These are phyloP conservation scores for Rutstroemia sp. DNA, from an alignment of 2,329 filamentous ascomycete species.

Conservation along the genomic window DNA sequence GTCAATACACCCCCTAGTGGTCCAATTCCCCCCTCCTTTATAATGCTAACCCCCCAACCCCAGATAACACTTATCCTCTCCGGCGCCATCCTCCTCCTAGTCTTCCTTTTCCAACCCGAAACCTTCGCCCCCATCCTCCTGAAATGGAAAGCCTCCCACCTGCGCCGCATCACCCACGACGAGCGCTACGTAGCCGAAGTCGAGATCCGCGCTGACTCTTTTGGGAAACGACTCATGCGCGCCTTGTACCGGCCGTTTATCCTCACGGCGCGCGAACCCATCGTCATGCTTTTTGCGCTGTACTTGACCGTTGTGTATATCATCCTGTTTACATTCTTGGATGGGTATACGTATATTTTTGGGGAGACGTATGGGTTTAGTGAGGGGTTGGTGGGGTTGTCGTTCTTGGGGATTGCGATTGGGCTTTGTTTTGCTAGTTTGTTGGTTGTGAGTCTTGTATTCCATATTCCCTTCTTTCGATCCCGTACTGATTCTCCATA, in stretches of 20 bases:
- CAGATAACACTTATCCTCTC: slow-evolving; percentile 42
- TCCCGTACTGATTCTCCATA: slow-evolving; percentile 17
- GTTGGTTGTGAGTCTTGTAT: background rate
- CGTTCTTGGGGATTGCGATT: slow-evolving; percentile 58
- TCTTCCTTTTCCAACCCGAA: slow-evolving; percentile 46
- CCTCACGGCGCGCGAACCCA: slow-evolving; percentile 57
- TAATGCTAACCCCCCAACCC: too few relatives aligned
- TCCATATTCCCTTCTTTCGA: background rate
- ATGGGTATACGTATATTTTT: slow-evolving; percentile 78
- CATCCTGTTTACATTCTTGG: slow-evolving; percentile 77
- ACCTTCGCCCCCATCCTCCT: slow-evolving; percentile 53
- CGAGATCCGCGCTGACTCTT: slow-evolving; percentile 34
- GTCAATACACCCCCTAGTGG: too few relatives aligned
- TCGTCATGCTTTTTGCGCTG: slow-evolving; percentile 58
- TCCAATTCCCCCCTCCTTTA: too few relatives aligned
- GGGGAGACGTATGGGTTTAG: slow-evolving; percentile 62
- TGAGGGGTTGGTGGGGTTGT: slow-evolving; percentile 62
- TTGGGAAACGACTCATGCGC: slow-evolving; percentile 54
- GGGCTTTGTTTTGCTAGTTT: slow-evolving; percentile 48
- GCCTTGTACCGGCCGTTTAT: slow-evolving; percentile 33
- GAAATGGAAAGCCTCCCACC: slow-evolving; percentile 41
- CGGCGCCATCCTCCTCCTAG: slow-evolving; percentile 50
- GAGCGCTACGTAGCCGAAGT: slow-evolving; percentile 22
- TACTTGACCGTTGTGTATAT: slow-evolving; percentile 73
- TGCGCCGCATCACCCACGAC: slow-evolving; percentile 37